A percentile compares a stretch with the other conserved stretches of the same genome.
Conservation (phyloP, 2,329 filamentous ascomycete species). For the Microdochium trichocladiopsis region DNA sequence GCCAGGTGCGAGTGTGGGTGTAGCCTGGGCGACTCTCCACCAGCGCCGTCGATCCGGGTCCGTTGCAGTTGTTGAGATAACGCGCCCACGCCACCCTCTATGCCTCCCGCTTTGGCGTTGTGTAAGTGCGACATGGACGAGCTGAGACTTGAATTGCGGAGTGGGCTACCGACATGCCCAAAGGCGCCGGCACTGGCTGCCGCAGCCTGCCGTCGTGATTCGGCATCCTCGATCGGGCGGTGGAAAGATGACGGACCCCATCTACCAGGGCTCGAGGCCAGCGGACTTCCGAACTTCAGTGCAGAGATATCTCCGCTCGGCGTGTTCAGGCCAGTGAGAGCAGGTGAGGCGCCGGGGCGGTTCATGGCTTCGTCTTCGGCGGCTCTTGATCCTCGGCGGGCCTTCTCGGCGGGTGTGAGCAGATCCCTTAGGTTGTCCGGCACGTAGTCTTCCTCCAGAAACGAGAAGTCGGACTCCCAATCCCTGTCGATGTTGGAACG, state of each 20-base stretch:
- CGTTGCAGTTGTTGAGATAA: conserved; percentile 57
- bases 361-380: conserved; percentile 40
- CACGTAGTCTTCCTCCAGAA: conserved; percentile 78
- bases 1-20: conserved; percentile 38
- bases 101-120: conserved; percentile 33
- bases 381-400: conserved; percentile 52
- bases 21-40: conserved; percentile 35
- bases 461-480: conserved; percentile 64
- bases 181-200: conserved; percentile 43
- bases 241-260: conserved; percentile 53
- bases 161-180: conserved; percentile 58
- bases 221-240: conserved; percentile 52
- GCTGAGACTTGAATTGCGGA: conserved; percentile 56
- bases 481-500: conserved; percentile 56
- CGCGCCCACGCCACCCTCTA: conserved; percentile 44
- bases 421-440: conserved; percentile 64
- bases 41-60: conserved; percentile 43
- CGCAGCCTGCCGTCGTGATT: conserved; percentile 33
- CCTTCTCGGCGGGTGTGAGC: conserved; percentile 61
- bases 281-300: conserved; percentile 53
- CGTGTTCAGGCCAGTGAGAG: conserved; percentile 7
- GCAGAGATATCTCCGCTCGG: conserved; percentile 34
- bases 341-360: conserved; percentile 31
- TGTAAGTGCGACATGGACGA: conserved; percentile 39
- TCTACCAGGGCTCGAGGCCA: conserved; percentile 50